These are phyloP conservation scores for Taiozyma onychis DNA, from an alignment of 1,139 yeast genomes.

Conservation along the genomic window DNA sequence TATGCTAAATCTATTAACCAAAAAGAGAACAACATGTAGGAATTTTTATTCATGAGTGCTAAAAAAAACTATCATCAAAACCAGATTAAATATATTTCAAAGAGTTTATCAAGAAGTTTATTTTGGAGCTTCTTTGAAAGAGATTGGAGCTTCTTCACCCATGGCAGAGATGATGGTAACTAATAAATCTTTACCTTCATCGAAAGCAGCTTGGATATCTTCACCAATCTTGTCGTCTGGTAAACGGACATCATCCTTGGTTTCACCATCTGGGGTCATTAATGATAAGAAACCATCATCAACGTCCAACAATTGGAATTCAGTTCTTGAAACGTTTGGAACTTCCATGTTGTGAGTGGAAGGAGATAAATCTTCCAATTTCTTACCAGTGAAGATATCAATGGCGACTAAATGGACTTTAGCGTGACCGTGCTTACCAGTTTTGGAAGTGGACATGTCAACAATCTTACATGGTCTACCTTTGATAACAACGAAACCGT, in stretches of 20 bases:
- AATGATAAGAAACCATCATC: constrained; percentile 97
- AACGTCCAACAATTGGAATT: constrained; percentile 94
- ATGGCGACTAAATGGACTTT: constrained; percentile 99
- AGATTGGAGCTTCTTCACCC: constrained; percentile 99
- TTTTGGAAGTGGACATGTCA: constrained; percentile 99
- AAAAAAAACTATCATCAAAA: background rate
- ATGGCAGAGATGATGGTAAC: constrained; percentile 96
- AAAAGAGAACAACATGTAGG: background rate
- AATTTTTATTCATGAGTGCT: background rate
- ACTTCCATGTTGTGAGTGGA: constrained; percentile 99
- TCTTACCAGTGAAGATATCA: constrained; percentile 98
- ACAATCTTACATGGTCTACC: constrained; percentile 99
- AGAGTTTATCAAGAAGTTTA: constrained; percentile 7
- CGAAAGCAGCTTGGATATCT: constrained; percentile 84
- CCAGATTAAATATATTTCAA: background rate
- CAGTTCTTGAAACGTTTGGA: constrained; percentile 94
- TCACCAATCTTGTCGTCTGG: constrained; percentile 99
- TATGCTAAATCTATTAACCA: background rate
- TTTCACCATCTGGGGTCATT: constrained; percentile 95
- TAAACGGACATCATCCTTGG: constrained; percentile 97
- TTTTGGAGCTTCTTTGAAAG: constrained; percentile 98
- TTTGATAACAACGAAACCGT: constrained; percentile 98
- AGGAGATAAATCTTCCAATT: constrained; percentile 99
- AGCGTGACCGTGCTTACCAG: constrained; percentile 99
- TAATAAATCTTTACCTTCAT: constrained; percentile 95